Evolutionary conservation across 768 basidiomycete species (phyloP).

Genomic region (Suillus subalutaceus): DNA sequence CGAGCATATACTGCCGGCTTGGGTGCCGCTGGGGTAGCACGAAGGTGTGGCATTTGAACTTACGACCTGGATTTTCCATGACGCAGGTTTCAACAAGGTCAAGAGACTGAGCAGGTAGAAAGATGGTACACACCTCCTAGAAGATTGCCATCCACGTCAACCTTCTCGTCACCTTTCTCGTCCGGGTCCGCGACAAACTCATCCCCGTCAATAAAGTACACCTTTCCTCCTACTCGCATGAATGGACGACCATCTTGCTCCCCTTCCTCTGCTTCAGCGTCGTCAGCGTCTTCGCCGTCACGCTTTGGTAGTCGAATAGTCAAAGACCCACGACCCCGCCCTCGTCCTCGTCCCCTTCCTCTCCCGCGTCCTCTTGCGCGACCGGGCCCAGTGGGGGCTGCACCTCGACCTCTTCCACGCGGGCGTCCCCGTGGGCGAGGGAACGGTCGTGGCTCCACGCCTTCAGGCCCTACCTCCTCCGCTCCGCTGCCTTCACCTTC

Average conservation of each 20-base stretch:
- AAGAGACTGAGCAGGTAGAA: constrained; percentile 4
- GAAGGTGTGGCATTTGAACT: constrained; percentile 90
- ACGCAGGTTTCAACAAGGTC: neutral
- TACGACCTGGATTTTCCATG: constrained; percentile 57
- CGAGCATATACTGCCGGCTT: constrained; percentile 87
- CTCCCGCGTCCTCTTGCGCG: constrained; percentile 38
- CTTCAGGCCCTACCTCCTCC: constrained; percentile 38
- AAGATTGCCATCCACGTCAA: constrained; percentile 82
- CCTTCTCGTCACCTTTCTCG: constrained; percentile 87
- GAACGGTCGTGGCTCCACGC: constrained; percentile 35
- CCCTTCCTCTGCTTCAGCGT: constrained; percentile 41
- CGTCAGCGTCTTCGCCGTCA: constrained; percentile 44
- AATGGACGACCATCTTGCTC: constrained; percentile 63
- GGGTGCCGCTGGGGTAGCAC: constrained; percentile 84
- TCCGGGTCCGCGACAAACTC: constrained; percentile 86
- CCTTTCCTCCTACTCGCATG: constrained; percentile 70
- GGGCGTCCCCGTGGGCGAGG: constrained; percentile 41
- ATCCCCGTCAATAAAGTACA: constrained; percentile 83
- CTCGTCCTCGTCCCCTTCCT: constrained; percentile 46
- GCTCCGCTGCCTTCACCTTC: constrained; percentile 35
- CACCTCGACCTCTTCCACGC: constrained; percentile 39
- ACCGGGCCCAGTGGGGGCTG: constrained; percentile 33
- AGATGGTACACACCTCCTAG: constrained; percentile 67
- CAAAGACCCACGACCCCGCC: constrained; percentile 27
- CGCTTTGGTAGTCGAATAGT: constrained; percentile 28